Base-by-base conservation (phyloP, 768 basidiomycete genomes). In the Lactarius indigo region DNA sequence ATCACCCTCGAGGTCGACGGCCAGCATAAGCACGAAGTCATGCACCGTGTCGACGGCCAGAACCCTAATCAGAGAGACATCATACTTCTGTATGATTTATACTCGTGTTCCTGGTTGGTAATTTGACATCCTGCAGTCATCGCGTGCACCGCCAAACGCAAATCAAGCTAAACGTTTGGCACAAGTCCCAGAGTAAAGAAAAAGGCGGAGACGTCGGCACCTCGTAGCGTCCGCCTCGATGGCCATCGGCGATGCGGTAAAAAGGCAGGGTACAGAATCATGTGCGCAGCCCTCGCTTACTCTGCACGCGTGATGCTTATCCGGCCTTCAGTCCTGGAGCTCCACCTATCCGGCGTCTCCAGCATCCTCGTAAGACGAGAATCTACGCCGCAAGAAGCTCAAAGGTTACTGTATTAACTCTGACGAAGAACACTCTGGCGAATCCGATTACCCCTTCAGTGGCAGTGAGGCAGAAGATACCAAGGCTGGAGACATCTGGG, bases 11-110 rank as follows among this genome's bases (percentile, higher is more conserved):
- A 83, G 23, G 76, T 87, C 13, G 85, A 84, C 64, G 79, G 82
- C 5, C 81, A 83, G 31, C 76, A 82, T n/a, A 64, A 59, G 6
- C 80, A 85, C 64, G 89, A 91, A 71, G 78, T 84, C 10, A 75
- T 79, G 26, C 82, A 91, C 2, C 90, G 89, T 0, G 78, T 78
- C 23, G 88, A 91, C 63, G 90, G 90, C 0, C 88, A 90, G 72
- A 88, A 87, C 64, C 83, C 87, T 1, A 90, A 91, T 71, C 76
- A 85, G 57, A 87, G 85, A 68, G 78, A 82, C 1, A 75, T 74
- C 0, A 82, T 87, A 64, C 69, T 73, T 31, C 78, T 89, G 89
- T 90, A 72, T 62, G 86, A 79, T n/a, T 1, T 9, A 33, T 55
- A 55, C 3, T 28, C 17, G 28, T 2, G 15, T 31, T 28, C 23